Conservation (phyloP, 2,329 filamentous ascomycete genomes). For the Trichoderma oligosporum region DNA sequence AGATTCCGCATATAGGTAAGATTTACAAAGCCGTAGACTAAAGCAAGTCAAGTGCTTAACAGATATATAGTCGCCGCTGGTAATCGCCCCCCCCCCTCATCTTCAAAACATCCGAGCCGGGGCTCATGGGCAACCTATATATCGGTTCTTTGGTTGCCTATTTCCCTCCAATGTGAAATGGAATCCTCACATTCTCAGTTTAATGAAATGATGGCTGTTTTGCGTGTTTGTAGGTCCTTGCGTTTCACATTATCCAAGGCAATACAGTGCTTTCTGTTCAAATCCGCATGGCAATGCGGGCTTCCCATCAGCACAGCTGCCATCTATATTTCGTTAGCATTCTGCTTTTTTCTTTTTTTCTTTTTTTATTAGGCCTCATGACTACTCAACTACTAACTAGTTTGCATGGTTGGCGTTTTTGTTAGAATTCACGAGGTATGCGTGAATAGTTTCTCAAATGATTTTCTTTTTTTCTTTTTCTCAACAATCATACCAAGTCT, state of each 20-base stretch:
- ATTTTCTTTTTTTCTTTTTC: not conserved
- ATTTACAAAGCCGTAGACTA: not conserved
- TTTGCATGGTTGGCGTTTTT: slow-evolving; percentile 30
- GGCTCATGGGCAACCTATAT: not conserved
- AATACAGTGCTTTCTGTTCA: not conserved
- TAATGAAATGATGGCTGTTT: too few relatives aligned
- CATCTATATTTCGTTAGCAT: not conserved
- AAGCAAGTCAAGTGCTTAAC: not conserved
- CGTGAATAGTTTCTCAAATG: slow-evolving; percentile 30
- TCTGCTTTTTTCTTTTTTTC: not conserved
- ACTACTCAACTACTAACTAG: slow-evolving; percentile 27
- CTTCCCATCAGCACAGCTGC: not conserved
- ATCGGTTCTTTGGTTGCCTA: not conserved
- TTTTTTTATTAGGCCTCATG: slow-evolving; percentile 23
- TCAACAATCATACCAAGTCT: not conserved
- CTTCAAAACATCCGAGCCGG: not conserved
- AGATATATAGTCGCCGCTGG: slow-evolving; percentile 35
- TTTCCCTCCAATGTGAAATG: not conserved
- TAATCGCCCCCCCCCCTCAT: slow-evolving; percentile 18
- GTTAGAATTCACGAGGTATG: slow-evolving; percentile 34
- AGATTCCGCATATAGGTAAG: slow-evolving; percentile 40
- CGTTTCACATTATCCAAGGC: not conserved
- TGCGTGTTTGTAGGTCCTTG: not conserved
- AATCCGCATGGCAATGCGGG: not conserved
- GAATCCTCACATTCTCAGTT: not conserved